Percentiles rank a stretch among this genome's conserved stretches.
phyloP scores from a whole-genome alignment of 2,329 filamentous ascomycete genomes.

The Fusarium praegraminearum region DNA sequence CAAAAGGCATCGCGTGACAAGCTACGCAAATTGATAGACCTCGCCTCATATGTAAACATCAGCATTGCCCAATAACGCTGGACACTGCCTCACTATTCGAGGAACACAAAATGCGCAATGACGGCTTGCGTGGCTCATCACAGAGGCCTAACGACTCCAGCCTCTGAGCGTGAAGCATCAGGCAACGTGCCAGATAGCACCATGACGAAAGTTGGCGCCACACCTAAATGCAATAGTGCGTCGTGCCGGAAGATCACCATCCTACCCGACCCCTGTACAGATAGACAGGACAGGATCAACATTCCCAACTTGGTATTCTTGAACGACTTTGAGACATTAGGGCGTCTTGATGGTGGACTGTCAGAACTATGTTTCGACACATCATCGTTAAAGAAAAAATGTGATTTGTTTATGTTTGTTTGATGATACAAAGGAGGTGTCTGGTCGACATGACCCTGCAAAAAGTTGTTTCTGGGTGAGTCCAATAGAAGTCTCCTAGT shows the following conservation, averaged over 20 bases:
- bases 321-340: constrained; percentile 15
- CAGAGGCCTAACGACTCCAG: constrained; percentile 17
- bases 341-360: constrained; percentile 20
- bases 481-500: constrained; percentile 14
- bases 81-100: constrained; percentile 24
- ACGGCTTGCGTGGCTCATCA: constrained; percentile 22
- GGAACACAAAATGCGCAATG: background rate
- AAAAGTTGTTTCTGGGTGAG: constrained; percentile 6
- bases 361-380: constrained; percentile 3
- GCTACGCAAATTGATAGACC: constrained; percentile 8
- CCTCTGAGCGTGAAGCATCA: constrained; percentile 36
- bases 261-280: constrained; percentile 22
- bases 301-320: constrained; percentile 15
- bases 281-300: constrained; percentile 1
- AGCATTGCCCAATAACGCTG: background rate
- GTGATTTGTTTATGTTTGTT: constrained; percentile 20
- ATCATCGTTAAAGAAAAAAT: constrained; percentile 3
- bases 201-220: constrained; percentile 42
- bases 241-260: constrained; percentile 19
- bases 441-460: constrained; percentile 19
- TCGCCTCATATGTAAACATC: constrained; percentile 16
- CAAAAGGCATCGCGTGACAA: constrained; percentile 21
- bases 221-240: constrained; percentile 31
- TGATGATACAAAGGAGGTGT: constrained; percentile 18
- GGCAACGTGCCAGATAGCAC: constrained; percentile 37